Evolutionary conservation across 1,284 basidiomycete genomes (phyloP).

Genomic region (Pisolithus thermaeus): DNA sequence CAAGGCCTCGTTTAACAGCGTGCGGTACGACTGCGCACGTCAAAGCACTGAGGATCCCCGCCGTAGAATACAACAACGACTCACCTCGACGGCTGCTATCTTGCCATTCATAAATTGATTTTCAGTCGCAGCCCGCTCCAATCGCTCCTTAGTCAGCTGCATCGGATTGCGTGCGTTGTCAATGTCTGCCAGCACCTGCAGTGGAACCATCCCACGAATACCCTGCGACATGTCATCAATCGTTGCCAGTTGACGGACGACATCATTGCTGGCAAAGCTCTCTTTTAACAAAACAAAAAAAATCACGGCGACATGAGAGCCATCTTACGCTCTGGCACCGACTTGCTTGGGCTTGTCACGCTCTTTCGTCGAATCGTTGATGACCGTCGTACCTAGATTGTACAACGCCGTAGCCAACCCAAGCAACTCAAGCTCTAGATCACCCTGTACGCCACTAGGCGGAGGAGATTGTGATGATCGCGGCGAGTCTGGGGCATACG

Average conservation of each 20-base stretch:
- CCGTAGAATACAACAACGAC: slow-evolving; percentile 16
- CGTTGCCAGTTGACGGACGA: slow-evolving; percentile 54
- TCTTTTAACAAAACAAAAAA: background rate
- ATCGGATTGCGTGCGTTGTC: slow-evolving; percentile 76
- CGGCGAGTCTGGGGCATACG: slow-evolving; percentile 63
- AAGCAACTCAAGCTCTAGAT: slow-evolving; percentile 67
- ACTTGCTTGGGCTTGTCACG: slow-evolving; percentile 68
- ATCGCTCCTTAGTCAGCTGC: slow-evolving; percentile 67
- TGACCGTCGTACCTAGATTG: slow-evolving; percentile 71
- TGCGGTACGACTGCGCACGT: slow-evolving; percentile 27
- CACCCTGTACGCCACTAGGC: slow-evolving; percentile 61
- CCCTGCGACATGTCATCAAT: slow-evolving; percentile 62
- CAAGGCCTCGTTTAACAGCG: slow-evolving; percentile 27
- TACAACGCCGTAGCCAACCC: slow-evolving; percentile 70
- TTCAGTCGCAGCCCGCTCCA: slow-evolving; percentile 76
- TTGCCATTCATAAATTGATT: slow-evolving; percentile 91
- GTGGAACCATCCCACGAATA: slow-evolving; percentile 58
- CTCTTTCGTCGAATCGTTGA: slow-evolving; percentile 73
- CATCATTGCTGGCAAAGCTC: slow-evolving; percentile 51
- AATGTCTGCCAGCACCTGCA: slow-evolving; percentile 68
- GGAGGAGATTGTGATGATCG: slow-evolving; percentile 64
- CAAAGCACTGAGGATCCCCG: background rate
- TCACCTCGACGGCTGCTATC: slow-evolving; percentile 66
- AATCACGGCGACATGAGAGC: background rate
- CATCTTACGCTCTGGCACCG: slow-evolving; percentile 58